Conservation (phyloP, 441 rosid genomes). For the Syzygium syzygioides region DNA sequence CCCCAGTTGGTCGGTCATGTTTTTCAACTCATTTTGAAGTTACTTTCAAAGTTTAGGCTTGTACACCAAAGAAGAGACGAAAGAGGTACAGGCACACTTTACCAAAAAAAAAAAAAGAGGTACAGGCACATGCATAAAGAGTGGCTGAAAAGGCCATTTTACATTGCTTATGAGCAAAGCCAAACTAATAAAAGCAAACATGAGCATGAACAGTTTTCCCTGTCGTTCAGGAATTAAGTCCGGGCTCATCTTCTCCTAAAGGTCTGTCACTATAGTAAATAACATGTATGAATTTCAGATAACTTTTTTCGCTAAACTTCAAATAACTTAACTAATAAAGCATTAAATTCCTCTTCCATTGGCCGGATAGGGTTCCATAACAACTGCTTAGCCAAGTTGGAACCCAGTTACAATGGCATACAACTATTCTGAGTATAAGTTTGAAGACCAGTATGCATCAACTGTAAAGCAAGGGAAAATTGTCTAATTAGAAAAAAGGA, state of each 20-base stretch:
- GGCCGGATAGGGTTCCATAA: not conserved
- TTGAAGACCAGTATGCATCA: not conserved
- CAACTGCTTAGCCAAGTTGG: not conserved
- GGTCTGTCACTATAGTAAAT: not conserved
- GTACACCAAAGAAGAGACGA: not conserved
- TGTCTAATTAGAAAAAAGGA: not conserved
- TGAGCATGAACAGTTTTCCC: not conserved
- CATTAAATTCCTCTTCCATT: not conserved
- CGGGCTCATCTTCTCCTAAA: not conserved
- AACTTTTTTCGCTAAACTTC: not conserved
- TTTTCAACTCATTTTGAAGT: not conserved
- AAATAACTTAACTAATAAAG: not conserved
- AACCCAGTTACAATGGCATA: not conserved
- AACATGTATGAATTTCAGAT: not conserved
- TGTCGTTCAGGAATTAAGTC: not conserved
- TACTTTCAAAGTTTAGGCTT: not conserved
- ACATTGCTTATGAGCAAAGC: not conserved
- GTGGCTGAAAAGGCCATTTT: not conserved
- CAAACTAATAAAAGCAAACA: not conserved
- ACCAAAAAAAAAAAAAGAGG: too few relatives aligned
- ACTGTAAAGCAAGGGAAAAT: not conserved
- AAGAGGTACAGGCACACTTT: not conserved
- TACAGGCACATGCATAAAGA: not conserved
- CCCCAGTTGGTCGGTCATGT: not conserved
- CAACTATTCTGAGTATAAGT: not conserved